Conservation (phyloP, 176 grass and related monocot species). For the Olyra latifolia region DNA sequence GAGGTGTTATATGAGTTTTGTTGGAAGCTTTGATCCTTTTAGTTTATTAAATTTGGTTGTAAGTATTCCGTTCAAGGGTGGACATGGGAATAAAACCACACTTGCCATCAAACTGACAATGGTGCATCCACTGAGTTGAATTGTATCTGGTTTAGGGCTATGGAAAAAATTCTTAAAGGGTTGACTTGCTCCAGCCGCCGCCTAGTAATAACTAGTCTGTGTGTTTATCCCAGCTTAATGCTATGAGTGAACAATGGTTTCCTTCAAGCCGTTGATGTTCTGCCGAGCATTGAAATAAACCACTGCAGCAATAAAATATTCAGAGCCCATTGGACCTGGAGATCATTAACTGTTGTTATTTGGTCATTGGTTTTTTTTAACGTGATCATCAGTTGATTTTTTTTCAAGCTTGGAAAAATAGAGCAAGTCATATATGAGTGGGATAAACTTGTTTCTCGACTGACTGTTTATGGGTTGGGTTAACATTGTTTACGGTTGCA, state of each 20-base stretch:
- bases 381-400: background rate
- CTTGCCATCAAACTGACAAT: background rate
- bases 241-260: background rate
- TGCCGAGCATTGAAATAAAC: conserved; percentile 12
- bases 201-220: conserved; percentile 1
- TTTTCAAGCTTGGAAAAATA: conserved; percentile 7
- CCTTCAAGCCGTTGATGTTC: conserved; percentile 1
- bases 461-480: conserved; percentile 4
- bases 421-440: conserved; percentile 2
- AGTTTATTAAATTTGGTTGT: background rate
- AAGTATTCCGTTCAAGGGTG: background rate
- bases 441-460: background rate
- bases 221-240: conserved; percentile 19
- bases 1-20: background rate
- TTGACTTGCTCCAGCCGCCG: background rate
- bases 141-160: background rate
- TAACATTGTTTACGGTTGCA: background rate
- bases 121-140: background rate
- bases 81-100: background rate
- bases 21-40: background rate
- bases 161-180: background rate
- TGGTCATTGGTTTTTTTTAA: background rate
- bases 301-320: conserved; percentile 14
- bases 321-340: conserved; percentile 1
- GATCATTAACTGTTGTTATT: conserved; percentile 5